phyloP scores from a whole-genome alignment of 2,329 filamentous ascomycete genomes.

The Ophiostoma fasciatum region DNA sequence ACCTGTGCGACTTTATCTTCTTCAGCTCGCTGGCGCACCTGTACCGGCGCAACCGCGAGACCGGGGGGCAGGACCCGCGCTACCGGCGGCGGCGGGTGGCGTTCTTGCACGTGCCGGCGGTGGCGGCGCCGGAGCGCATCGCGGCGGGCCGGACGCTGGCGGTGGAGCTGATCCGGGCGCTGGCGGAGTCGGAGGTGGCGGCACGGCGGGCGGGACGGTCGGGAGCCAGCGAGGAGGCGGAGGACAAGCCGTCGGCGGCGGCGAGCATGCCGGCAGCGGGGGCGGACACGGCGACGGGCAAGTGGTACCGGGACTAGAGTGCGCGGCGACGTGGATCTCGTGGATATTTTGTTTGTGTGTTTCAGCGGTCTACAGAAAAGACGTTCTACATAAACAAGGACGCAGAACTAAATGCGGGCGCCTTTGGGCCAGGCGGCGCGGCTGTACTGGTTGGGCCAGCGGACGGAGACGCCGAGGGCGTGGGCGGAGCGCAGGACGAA shows the following conservation, averaged over 20 bases:
- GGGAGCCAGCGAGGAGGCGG: too few species aligned
- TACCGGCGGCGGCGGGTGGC: conserved; percentile 32
- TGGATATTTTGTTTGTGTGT: not conserved
- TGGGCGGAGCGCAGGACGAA: conserved; percentile 61
- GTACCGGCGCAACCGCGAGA: conserved; percentile 25
- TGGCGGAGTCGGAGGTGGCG: conserved; percentile 35
- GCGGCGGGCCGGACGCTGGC: conserved; percentile 34
- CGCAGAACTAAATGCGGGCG: conserved; percentile 5
- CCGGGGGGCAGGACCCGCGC: not conserved
- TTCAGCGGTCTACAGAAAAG: too few species aligned
- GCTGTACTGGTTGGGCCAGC: conserved; percentile 55
- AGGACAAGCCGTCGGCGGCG: not conserved
- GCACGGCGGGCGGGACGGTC: not conserved
- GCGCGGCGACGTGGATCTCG: not conserved
- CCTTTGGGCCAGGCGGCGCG: conserved; percentile 17
- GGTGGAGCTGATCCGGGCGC: conserved; percentile 38
- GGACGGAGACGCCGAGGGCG: conserved; percentile 53
- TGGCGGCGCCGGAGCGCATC: conserved; percentile 33
- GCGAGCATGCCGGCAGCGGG: not conserved
- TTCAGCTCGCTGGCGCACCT: conserved; percentile 51
- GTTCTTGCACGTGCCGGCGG: conserved; percentile 60
- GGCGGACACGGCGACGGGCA: conserved; percentile 3
- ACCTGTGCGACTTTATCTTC: conserved; percentile 68
- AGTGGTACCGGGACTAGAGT: conserved; percentile 8
- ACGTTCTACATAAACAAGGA: not conserved